Percentiles rank a stretch among this genome's conserved stretches.
Evolutionary conservation across 202 grass and related monocot genomes (phyloP).

Genomic region (Saccharum hybrid): DNA sequence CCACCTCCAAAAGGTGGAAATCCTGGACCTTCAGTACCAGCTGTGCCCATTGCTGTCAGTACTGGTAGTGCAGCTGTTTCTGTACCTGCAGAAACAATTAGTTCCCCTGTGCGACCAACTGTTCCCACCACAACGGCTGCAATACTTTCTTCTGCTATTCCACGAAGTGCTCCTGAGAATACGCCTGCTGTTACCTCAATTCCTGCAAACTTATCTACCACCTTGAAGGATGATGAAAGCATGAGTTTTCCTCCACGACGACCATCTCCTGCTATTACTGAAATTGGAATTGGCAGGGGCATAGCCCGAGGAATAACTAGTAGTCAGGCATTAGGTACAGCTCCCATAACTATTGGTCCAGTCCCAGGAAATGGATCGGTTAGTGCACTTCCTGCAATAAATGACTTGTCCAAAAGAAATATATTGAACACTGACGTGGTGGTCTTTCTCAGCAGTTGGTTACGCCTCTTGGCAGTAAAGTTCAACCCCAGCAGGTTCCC

Average conservation of each 20-base stretch:
- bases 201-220: slow-evolving; percentile 58
- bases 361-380: slow-evolving; percentile 62
- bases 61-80: slow-evolving; percentile 45
- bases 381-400: slow-evolving; percentile 62
- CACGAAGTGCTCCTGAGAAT: slow-evolving; percentile 62
- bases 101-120: slow-evolving; percentile 56
- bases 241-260: slow-evolving; percentile 68
- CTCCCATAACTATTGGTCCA: slow-evolving; percentile 61
- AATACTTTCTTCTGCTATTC: slow-evolving; percentile 58
- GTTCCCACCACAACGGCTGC: slow-evolving; percentile 54
- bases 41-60: slow-evolving; percentile 49
- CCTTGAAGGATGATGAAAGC: slow-evolving; percentile 80
- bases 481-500: slow-evolving; percentile 60
- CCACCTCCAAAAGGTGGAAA: slow-evolving; percentile 74
- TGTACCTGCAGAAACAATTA: slow-evolving; percentile 50
- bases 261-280: slow-evolving; percentile 70
- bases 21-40: slow-evolving; percentile 54
- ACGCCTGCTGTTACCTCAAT: slow-evolving; percentile 55
- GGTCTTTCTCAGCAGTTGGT: slow-evolving; percentile 62
- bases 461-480: slow-evolving; percentile 80
- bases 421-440: slow-evolving; percentile 58
- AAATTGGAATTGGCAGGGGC: slow-evolving; percentile 65
- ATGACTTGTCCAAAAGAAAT: slow-evolving; percentile 70
- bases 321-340: slow-evolving; percentile 53
- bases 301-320: slow-evolving; percentile 64